phyloP scores from a whole-genome alignment of 495 filamentous ascomycete species.

The Platismatia glauca region DNA sequence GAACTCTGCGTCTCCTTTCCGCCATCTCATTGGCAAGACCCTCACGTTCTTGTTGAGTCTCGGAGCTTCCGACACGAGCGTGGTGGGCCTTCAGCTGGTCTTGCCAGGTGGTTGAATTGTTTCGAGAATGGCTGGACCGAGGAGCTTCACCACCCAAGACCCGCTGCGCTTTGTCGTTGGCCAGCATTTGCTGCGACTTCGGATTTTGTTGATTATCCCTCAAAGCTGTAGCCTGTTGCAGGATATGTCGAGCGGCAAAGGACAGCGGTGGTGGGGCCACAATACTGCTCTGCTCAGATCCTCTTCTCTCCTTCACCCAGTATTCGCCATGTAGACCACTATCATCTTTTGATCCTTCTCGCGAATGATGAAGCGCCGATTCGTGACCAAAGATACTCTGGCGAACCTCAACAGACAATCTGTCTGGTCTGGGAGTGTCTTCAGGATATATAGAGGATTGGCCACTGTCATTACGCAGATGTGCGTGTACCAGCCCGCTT shows the following conservation, averaged over 20 bases:
- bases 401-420: conserved; percentile 31
- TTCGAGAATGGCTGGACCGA: conserved; percentile 13
- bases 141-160: conserved; percentile 24
- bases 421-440: conserved; percentile 34
- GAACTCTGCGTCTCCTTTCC: conserved; percentile 63
- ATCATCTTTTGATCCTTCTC: conserved; percentile 32
- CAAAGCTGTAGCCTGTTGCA: conserved; percentile 28
- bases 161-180: conserved; percentile 24
- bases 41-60: conserved; percentile 57
- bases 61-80: conserved; percentile 46
- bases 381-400: conserved; percentile 29
- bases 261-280: conserved; percentile 20
- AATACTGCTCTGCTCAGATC: conserved; percentile 7
- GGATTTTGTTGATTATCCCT: conserved; percentile 26
- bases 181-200: conserved; percentile 22
- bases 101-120: conserved; percentile 18
- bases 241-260: conserved; percentile 28
- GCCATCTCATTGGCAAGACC: conserved; percentile 77
- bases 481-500: conserved; percentile 74
- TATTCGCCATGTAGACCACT: conserved; percentile 45
- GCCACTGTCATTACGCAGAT: conserved; percentile 75
- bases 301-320: conserved; percentile 16
- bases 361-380: conserved; percentile 14
- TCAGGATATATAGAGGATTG: conserved; percentile 65
- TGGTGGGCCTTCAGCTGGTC: conserved; percentile 31